Percentiles rank a stretch among this genome's conserved stretches.
Conservation (phyloP, 2,329 filamentous ascomycete species). For the Aureobasidium uvarum region DNA sequence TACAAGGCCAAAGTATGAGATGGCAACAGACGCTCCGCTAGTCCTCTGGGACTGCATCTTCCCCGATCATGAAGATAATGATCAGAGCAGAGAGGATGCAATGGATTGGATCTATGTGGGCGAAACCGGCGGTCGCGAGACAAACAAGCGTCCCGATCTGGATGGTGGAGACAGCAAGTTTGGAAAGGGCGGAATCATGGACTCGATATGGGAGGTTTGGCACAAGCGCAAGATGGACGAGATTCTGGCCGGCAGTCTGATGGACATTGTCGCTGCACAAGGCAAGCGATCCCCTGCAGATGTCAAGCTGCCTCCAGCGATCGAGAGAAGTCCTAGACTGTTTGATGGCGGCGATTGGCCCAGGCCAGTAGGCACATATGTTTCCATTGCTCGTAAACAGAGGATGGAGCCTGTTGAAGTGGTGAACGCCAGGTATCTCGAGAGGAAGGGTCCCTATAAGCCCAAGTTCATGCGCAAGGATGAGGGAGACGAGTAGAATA, state of each 20-base stretch:
- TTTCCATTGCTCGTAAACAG: conserved; percentile 55
- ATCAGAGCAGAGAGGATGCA: conserved; percentile 53
- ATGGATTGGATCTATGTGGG: conserved; percentile 78
- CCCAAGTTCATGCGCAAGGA: conserved; percentile 30
- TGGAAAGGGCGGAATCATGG: conserved; percentile 64
- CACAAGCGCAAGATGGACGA: conserved; percentile 85
- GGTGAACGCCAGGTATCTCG: conserved; percentile 61
- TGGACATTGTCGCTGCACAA: conserved; percentile 58
- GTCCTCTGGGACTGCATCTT: conserved; percentile 97
- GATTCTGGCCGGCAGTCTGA: conserved; percentile 69
- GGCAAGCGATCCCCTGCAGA: conserved; percentile 35
- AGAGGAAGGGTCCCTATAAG: conserved; percentile 49
- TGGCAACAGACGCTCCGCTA: conserved; percentile 85
- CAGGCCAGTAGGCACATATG: conserved; percentile 57
- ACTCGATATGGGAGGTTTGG: conserved; percentile 81
- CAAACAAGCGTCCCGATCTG: conserved; percentile 33
- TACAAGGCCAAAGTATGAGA: conserved; percentile 78
- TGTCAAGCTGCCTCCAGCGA: conserved; percentile 25
- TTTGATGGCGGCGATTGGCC: conserved; percentile 59
- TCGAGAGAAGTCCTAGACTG: conserved; percentile 48
- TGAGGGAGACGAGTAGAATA: conserved; percentile 34
- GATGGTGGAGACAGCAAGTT: conserved; percentile 58
- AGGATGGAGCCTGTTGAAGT: conserved; percentile 59
- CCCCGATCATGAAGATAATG: conserved; percentile 34
- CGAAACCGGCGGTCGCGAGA: conserved; percentile 54